phyloP scores from a whole-genome alignment of 2,329 filamentous ascomycete species.

The Clarireedia paspali region DNA sequence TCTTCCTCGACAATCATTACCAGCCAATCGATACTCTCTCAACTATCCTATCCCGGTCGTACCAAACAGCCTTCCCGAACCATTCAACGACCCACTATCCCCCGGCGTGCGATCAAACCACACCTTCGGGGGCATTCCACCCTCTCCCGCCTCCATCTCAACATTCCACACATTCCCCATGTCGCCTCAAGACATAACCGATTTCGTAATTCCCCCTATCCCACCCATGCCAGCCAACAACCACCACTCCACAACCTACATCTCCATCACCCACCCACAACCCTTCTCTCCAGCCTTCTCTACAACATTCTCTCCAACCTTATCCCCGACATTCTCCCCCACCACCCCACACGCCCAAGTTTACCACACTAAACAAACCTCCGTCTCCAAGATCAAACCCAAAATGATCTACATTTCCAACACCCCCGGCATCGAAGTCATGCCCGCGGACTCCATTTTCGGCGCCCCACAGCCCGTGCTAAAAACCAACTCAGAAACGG shows the following conservation, averaged over 20 bases:
- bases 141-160: background rate
- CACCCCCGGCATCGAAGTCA: background rate
- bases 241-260: background rate
- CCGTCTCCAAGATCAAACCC: constrained; percentile 6
- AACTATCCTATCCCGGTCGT: background rate
- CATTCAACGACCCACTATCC: background rate
- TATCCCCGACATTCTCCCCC: background rate
- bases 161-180: constrained; percentile 3
- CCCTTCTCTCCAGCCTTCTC: background rate
- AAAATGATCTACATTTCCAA: constrained; percentile 8
- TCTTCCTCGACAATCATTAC: background rate
- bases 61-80: background rate
- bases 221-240: background rate
- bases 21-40: background rate
- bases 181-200: background rate
- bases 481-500: background rate
- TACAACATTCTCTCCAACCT: background rate
- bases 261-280: background rate
- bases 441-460: constrained; percentile 2
- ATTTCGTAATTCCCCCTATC: background rate
- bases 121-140: constrained; percentile 1
- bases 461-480: background rate
- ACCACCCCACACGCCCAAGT: background rate
- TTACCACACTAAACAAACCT: constrained; percentile 4
- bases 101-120: constrained; percentile 1